Evolutionary conservation across 202 grass and related monocot genomes (phyloP), one percentile per base, ranked within the genome.

Genomic region (Zizania palustris): DNA sequence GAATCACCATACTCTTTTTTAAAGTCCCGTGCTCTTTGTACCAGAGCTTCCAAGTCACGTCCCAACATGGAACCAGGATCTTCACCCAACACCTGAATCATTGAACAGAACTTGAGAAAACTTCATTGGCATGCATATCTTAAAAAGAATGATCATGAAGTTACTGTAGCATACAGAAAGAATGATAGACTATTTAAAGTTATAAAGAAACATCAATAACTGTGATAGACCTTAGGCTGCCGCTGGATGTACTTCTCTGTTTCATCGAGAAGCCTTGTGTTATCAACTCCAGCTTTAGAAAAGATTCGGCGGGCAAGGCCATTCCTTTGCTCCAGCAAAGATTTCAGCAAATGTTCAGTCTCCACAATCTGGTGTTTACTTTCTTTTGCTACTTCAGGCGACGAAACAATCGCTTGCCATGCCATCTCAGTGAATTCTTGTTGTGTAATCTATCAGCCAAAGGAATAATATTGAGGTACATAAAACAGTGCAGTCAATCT

Each of bases 381-480:
- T 53, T 92, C 95, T 86, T 98, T 98, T 12, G 95, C 89, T 44
- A 95, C 85, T 82, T 92, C 95, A 18, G 95, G 95, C 1, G 89
- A 82, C 3, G 81, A 67, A 65, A 98, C 95, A 63, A 98, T 95
- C n/a, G 84, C 53, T 83, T 95, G 95, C 95, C 95, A 98, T 43
- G 89, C 91, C 95, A 98, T 98, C 67, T 98, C 95, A 3, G 95
- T 98, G 10, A 98, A 98, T 35, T 98, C 95, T 98, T 98, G 95
- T 38, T 95, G 95, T 20, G 91, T 98, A 71, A 98, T 95, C 95
- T 98, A 65, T 5, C 22, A 59, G 3, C 3, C 0, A 33, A 16
- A 61, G 15, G 75, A 58, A 18, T 12, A 34, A 35, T 5, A 38
- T 50, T 35, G 12, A 60, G 20, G 4, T 20, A 66, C 9, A 40